phyloP scores from a whole-genome alignment of 2,329 filamentous ascomycete species.

The Trematosphaeria pertusa region DNA sequence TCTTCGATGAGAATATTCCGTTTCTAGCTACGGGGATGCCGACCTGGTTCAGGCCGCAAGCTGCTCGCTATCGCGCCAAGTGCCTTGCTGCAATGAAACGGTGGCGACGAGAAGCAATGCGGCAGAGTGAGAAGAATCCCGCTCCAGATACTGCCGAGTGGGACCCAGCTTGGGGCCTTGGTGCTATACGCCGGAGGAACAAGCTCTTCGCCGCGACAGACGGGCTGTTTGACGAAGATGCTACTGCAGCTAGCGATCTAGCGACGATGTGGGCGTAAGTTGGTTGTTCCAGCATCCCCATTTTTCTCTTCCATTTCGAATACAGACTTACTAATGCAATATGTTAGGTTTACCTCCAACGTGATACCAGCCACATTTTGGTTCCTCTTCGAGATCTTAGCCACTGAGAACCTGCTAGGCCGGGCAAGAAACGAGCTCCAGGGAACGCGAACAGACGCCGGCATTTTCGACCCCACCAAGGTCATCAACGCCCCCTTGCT shows the following conservation, averaged over 20 bases:
- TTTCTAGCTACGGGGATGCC: constrained; percentile 16
- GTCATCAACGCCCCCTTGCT: constrained; percentile 11
- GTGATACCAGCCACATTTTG: constrained; percentile 19
- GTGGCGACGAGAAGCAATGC: constrained; percentile 16
- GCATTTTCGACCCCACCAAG: constrained; percentile 1
- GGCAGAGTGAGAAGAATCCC: background rate
- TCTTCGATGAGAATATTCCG: constrained; percentile 15
- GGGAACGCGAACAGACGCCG: background rate
- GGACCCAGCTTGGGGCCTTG: constrained; percentile 15
- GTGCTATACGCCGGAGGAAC: constrained; percentile 9
- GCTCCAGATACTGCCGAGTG: constrained; percentile 8
- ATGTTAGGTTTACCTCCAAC: constrained; percentile 15
- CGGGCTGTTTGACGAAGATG: constrained; percentile 20
- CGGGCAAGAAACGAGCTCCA: background rate
- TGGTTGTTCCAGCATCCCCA: background rate
- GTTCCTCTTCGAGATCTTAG: constrained; percentile 12
- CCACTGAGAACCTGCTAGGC: background rate
- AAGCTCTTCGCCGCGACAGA: constrained; percentile 15
- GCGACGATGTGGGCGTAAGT: constrained; percentile 16
- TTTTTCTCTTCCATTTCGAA: background rate
- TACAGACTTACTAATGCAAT: background rate
- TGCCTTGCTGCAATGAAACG: constrained; percentile 14
- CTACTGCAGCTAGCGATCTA: constrained; percentile 16
- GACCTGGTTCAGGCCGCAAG: constrained; percentile 7
- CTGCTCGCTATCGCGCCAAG: constrained; percentile 4